These are phyloP conservation scores for Colletotrichum costaricense DNA, from an alignment of 2,329 filamentous ascomycete genomes.

Conservation along the genomic window DNA sequence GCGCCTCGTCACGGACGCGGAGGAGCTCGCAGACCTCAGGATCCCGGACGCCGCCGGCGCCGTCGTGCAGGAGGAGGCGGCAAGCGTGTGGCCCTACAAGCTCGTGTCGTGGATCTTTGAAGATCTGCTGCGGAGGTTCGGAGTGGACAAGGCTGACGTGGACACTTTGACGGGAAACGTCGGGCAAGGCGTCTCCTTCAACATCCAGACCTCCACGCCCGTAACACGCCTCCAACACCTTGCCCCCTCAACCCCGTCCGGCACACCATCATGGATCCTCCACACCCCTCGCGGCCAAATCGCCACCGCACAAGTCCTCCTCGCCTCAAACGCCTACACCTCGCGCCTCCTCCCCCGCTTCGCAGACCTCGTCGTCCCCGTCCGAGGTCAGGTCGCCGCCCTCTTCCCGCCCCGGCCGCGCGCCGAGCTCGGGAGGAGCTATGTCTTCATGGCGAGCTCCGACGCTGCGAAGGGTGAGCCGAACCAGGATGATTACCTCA, in stretches of 20 bases:
- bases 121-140: slow-evolving; percentile 55
- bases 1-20: slow-evolving; percentile 50
- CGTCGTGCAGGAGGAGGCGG: slow-evolving; percentile 73
- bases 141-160: slow-evolving; percentile 40
- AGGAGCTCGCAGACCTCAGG: slow-evolving; percentile 62
- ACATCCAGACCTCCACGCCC: slow-evolving; percentile 80
- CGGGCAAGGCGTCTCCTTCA: slow-evolving; percentile 56
- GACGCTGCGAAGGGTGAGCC: slow-evolving; percentile 39
- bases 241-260: slow-evolving; percentile 11
- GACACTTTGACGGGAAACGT: slow-evolving; percentile 22
- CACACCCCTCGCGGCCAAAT: slow-evolving; percentile 78
- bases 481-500: slow-evolving; percentile 76
- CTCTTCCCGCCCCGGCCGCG: slow-evolving; percentile 61
- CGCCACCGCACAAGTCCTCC: slow-evolving; percentile 71
- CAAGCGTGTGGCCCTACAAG: slow-evolving; percentile 86
- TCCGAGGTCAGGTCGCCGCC: slow-evolving; percentile 78
- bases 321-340: slow-evolving; percentile 88
- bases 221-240: slow-evolving; percentile 61
- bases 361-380: slow-evolving; percentile 78
- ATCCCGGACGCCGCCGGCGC: slow-evolving; percentile 70
- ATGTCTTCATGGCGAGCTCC: slow-evolving; percentile 66
- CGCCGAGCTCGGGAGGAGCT: slow-evolving; percentile 64
- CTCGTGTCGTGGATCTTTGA: slow-evolving; percentile 79
- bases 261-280: slow-evolving; percentile 63
- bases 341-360: slow-evolving; percentile 78